Base-by-base conservation (phyloP, 2,329 filamentous ascomycete genomes). In the Thielaviopsis punctulata region DNA sequence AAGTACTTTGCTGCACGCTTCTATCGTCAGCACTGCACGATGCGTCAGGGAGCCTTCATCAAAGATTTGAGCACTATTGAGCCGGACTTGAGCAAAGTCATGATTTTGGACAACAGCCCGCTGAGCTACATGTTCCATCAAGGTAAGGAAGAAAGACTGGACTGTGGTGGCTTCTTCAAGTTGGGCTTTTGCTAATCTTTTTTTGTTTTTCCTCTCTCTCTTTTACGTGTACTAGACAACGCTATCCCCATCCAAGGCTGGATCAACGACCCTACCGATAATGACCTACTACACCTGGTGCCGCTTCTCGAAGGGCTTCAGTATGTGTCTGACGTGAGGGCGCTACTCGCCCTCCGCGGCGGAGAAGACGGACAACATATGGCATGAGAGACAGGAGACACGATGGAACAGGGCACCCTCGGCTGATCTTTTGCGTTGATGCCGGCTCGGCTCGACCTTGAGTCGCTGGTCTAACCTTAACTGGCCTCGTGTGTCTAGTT, bases 51-150 rank as follows among this genome's bases (percentile, higher is more conserved):
- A 48, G 89, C 90, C 27, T 98, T 95, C 63, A 96, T 98, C 72
- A 98, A 98, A 67, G 92, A 98, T 67, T 72, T 98, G 53, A 92
- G 87, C 64, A 86, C 87, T 52, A 88, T 98, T 43, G 92, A 98
- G 72, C 89, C 92, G 18, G 92, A 98, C 65, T 71, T 98, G 62
- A 95, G 89, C 69, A 93, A 88, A 68, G 92, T 98, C 56, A 95
- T 96, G 84, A 98, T 98, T 64, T 73, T 98, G 66, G 92, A 98
- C 70, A 98, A 98, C 64, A 95, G 88, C 66, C 92, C 92, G 52
- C 79, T 95, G 72, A 95, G 89, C 69, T 98, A 96, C 69, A 86
- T 95, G 69, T 96, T 96, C 68, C 90, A 96, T 64, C 88, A 95
- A 81, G 90, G 92, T 92, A 70, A 63, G 77, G 63, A n/a, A 7